Conservation (phyloP, 1,139 yeast genomes). For the Petasospora fabianii region DNA sequence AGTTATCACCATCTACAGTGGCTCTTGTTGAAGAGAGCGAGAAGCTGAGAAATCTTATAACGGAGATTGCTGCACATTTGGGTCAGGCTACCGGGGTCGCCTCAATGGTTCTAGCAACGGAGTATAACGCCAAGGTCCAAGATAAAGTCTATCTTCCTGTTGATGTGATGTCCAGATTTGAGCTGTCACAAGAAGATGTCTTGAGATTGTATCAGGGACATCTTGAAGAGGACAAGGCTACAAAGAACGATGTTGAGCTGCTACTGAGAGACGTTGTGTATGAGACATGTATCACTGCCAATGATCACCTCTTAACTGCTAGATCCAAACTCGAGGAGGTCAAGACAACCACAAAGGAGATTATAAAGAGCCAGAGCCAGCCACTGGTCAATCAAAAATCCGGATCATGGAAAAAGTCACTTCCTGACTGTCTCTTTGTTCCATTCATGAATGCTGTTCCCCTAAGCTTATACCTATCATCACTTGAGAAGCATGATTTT, state of each 20-base stretch:
- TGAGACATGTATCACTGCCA: conserved; percentile 71
- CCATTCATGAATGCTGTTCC: conserved; percentile 72
- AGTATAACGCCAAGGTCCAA: conserved; percentile 57
- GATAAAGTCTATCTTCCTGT: conserved; percentile 50
- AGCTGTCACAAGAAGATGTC: conserved; percentile 62
- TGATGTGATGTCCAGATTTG: conserved; percentile 51
- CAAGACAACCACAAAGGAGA: conserved; percentile 31
- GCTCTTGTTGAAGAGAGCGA: conserved; percentile 46
- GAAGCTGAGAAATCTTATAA: conserved; percentile 39
- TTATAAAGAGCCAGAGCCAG: conserved; percentile 30
- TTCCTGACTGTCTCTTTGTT: conserved; percentile 65
- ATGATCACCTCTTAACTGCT: conserved; percentile 76
- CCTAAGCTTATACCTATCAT: conserved; percentile 55
- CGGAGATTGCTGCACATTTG: conserved; percentile 73
- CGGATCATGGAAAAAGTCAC: conserved; percentile 39
- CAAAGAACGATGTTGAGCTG: conserved; percentile 30
- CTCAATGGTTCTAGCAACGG: conserved; percentile 58
- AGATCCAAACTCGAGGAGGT: conserved; percentile 45
- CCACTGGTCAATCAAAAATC: conserved; percentile 34
- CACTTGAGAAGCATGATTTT: conserved; percentile 61
- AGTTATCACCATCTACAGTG: conserved; percentile 55
- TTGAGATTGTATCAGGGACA: conserved; percentile 48
- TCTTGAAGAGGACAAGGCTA: conserved; percentile 25
- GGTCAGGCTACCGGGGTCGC: conserved; percentile 82
- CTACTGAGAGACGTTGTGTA: conserved; percentile 58